Evolutionary conservation across 805 yeast genomes (phyloP), one percentile per base, ranked within the genome.

Genomic region (Barnettozyma wickerhamii): DNA sequence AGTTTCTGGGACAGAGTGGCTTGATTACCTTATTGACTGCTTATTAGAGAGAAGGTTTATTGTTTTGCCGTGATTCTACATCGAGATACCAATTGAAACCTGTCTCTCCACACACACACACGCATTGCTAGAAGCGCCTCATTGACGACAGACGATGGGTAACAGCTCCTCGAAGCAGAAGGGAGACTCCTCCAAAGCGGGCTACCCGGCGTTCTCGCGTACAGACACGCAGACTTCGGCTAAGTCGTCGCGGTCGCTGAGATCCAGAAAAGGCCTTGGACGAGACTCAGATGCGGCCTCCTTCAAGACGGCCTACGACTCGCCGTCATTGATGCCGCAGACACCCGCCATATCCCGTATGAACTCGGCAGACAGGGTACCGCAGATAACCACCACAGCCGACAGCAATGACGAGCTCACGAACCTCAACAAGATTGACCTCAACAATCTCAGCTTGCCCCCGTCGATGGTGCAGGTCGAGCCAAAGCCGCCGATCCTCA

Each of bases 401-500:
- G 36, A 19, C 20, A 30, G 36, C 24, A 45, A 36, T 21, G 29
- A 33, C 10, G 42, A 47, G 17, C 35, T 40, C 7, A 54, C 49
- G 29, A 47, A 48, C 3, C 40, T n/a, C n/a, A n/a, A n/a, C n/a
- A n/a, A n/a, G n/a, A n/a, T n/a, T n/a, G n/a, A 37, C 21, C 41
- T 51, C 21, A 41, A 55, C 7, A 35, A 52, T 21, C 52, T 68
- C 2, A 67, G 64, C 42, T 62, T 80, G 41, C 87, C 88, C 14
- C 79, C 84, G 14, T 77, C 85, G 29, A 80, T 84, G 89, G 66
- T 74, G 27, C 79, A 76, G 47, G 66, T 79, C 44, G 84, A 74
- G 50, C 91, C 93, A 15, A 82, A 77, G 52, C 79, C 79, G 40
- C 90, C 93, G 3, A 84, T 84, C 44, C 68, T 84, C 50, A 69